Conservation (phyloP, 2,329 filamentous ascomycete species). For the Cryphonectria parasitica region DNA sequence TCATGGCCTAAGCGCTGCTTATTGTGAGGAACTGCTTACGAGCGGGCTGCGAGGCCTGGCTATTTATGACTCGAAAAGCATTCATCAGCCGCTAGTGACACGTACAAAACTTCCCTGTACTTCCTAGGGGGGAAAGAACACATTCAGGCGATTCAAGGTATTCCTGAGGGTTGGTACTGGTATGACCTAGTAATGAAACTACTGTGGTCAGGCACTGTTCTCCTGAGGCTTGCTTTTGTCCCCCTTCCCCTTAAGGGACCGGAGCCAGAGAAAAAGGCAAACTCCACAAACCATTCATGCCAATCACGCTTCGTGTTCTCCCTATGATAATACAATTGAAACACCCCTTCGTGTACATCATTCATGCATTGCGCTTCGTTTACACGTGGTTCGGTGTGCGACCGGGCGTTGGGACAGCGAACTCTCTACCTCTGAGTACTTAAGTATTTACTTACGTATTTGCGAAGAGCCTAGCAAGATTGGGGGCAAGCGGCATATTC, state of each 20-base stretch:
- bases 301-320: not conserved
- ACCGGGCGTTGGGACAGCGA: not conserved
- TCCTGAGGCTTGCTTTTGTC: not conserved
- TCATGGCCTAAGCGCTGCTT: not conserved
- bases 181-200: not conserved
- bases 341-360: not conserved
- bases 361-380: not conserved
- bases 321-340: not conserved
- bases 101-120: not conserved
- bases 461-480: not conserved
- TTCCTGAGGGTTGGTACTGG: not conserved
- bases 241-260: not conserved
- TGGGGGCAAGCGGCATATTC: not conserved
- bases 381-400: not conserved
- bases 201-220: not conserved
- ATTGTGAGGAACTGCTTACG: constrained; percentile 1
- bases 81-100: not conserved
- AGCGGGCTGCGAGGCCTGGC: not conserved
- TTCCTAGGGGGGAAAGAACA: not conserved
- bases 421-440: not conserved
- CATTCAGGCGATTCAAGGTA: not conserved
- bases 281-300: not conserved
- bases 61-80: not conserved
- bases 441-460: too few species aligned
- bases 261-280: not conserved